Base-by-base conservation (phyloP, 2,329 filamentous ascomycete genomes). In the Pestalotiopsis sp. region DNA sequence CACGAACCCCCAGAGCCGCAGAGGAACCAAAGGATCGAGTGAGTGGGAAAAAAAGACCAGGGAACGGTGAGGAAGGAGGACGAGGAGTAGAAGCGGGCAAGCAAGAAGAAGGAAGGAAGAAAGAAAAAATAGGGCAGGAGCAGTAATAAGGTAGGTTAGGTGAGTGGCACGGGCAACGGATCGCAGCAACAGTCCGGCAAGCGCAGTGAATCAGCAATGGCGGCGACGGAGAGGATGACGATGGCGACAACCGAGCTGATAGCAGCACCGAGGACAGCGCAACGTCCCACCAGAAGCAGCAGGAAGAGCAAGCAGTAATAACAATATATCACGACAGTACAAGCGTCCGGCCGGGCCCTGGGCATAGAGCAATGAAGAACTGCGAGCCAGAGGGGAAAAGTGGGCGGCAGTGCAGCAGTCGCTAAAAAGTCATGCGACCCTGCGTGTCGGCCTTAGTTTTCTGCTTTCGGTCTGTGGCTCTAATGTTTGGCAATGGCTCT, bases 391-490 rank as follows among this genome's bases (percentile, higher is more conserved):
- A 59, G 27, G 57, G 59, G 59, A 39, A 61, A 39, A 38, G 59
- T 61, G 59, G 59, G 25, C 59, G 36, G 27, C 36, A 52, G n/a
- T 52, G 45, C 45, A 52, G 45, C 45, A 31, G 45, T 52, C 45
- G 45, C 45, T 52, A 52, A 52, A 17, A 27, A 61, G 31, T 61
- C 59, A 61, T 39, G 31, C 59, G 59, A 39, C 59, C 45, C 59
- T 39, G 27, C 31, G 59, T 27, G 59, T 61, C 59, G 59, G 59
- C 27, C 27, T 36, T 61, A 13, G 27, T 61, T 61, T 61, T 17
- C 25, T 61, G 27, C 31, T 59, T 59, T 31, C 11, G 57, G 23
- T 13, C 38, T 61, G 13, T 25, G 31, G 13, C 59, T 61, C 59
- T 20, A 39, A 27, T 36, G 13, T 61, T 61, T 39, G 27, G 13